Percentiles rank a stretch among this genome's conserved stretches.
Conservation (phyloP, 805 yeast genomes). For the Saccharomycopsis sp. region DNA sequence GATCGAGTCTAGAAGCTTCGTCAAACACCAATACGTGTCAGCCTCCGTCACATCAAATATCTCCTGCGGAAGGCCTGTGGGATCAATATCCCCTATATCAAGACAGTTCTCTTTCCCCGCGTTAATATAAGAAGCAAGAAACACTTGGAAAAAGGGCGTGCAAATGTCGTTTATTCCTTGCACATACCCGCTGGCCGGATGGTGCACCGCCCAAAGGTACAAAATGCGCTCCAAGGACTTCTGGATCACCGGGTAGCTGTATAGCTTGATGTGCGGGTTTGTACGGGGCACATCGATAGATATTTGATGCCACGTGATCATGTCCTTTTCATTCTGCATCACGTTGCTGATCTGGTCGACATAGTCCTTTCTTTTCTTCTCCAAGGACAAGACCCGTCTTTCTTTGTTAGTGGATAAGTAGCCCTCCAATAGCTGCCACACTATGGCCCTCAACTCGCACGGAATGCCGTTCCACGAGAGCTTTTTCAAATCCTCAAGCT, state of each 20-base stretch:
- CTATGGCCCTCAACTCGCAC: conserved; percentile 63
- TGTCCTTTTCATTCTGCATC: conserved; percentile 50
- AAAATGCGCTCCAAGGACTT: conserved; percentile 71
- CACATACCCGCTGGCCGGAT: conserved; percentile 96
- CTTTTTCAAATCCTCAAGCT: conserved; percentile 62
- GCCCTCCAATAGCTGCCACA: conserved; percentile 88
- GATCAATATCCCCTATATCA: conserved; percentile 54
- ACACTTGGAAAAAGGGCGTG: conserved; percentile 89
- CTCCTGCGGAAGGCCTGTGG: conserved; percentile 49
- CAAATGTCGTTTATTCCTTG: conserved; percentile 94
- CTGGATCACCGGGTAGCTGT: conserved; percentile 65
- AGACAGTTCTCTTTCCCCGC: conserved; percentile 28
- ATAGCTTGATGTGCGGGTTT: conserved; percentile 74
- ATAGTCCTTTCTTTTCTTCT: conserved; percentile 82
- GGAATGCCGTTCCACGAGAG: conserved; percentile 96
- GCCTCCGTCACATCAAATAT: conserved; percentile 75
- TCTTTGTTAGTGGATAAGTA: conserved; percentile 82
- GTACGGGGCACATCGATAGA: conserved; percentile 93
- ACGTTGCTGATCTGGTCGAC: conserved; percentile 52
- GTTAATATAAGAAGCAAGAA: conserved; percentile 59
- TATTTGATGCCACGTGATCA: conserved; percentile 89
- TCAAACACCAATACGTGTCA: conserved; percentile 94
- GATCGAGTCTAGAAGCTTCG: conserved; percentile 85
- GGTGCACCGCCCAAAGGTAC: conserved; percentile 92
- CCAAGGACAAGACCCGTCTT: conserved; percentile 61